Evolutionary conservation across 1,284 basidiomycete genomes (phyloP).

Genomic region (Phellopilus nigrolimitatus): DNA sequence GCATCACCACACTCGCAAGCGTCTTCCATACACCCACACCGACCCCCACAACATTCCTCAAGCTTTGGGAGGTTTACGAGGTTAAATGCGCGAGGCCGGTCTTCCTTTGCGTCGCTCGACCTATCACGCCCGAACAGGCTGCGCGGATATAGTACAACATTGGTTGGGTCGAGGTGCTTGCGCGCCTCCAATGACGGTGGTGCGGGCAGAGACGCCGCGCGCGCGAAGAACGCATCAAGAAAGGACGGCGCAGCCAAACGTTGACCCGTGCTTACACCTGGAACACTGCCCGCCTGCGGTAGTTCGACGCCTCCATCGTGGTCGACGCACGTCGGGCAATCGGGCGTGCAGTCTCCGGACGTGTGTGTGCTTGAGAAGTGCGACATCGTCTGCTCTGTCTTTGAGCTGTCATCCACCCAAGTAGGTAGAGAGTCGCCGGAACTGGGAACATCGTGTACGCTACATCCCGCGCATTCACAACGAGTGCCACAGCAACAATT

Average conservation of each 20-base stretch:
- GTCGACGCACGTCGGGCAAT: constrained; percentile 64
- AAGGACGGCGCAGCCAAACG: constrained; percentile 25
- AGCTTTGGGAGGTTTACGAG: constrained; percentile 57
- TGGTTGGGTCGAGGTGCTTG: constrained; percentile 43
- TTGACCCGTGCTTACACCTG: constrained; percentile 20
- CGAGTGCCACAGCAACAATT: constrained; percentile 65
- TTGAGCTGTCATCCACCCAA: constrained; percentile 9
- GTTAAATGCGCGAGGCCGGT: constrained; percentile 37
- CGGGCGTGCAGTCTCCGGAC: constrained; percentile 41
- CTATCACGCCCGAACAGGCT: constrained; percentile 28
- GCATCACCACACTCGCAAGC: constrained; percentile 46
- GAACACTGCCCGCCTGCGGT: constrained; percentile 25
- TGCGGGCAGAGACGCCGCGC: constrained; percentile 52
- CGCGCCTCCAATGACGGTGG: constrained; percentile 43
- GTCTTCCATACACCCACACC: constrained; percentile 38
- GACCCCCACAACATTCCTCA: constrained; percentile 54
- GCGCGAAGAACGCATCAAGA: constrained; percentile 59
- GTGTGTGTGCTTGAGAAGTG: neutral
- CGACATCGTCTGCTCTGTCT: neutral
- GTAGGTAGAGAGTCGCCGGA: neutral
- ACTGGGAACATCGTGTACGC: constrained; percentile 54
- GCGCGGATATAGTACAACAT: constrained; percentile 42
- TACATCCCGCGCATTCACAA: constrained; percentile 71
- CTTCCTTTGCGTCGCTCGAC: neutral
- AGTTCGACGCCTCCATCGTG: constrained; percentile 40